phyloP scores from a whole-genome alignment of 108 stramenopile genomes.

The Phaeodactylum tricornutum region DNA sequence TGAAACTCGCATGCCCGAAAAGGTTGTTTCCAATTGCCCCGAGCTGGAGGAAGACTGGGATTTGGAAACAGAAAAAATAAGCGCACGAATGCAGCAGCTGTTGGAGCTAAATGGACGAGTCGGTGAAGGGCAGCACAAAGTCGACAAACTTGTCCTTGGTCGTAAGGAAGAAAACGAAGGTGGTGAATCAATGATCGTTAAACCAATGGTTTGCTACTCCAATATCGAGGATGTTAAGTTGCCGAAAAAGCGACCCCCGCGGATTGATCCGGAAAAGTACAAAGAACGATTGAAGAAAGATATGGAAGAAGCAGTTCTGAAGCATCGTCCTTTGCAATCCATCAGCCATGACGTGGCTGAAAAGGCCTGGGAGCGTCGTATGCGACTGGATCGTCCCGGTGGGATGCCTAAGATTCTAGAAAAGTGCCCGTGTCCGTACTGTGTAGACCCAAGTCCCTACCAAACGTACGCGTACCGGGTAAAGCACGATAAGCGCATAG shows the following conservation, averaged over 20 bases:
- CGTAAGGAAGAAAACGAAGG: constrained; percentile 2
- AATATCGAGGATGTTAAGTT: constrained; percentile 2
- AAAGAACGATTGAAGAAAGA: background rate
- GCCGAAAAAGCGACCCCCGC: background rate
- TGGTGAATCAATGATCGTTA: background rate
- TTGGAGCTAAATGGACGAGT: background rate
- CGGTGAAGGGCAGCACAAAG: constrained; percentile 5
- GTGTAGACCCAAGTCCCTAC: constrained; percentile 3
- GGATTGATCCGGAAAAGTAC: constrained; percentile 1
- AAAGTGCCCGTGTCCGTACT: constrained; percentile 6
- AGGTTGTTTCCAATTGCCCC: constrained; percentile 3
- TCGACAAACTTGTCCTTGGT: constrained; percentile 3
- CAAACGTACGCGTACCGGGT: constrained; percentile 6
- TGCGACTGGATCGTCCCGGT: constrained; percentile 4
- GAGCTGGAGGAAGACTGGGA: constrained; percentile 1
- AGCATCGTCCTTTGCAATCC: background rate
- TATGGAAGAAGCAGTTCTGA: background rate
- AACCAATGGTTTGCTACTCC: constrained; percentile 4
- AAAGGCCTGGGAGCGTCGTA: background rate
- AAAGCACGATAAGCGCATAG: background rate
- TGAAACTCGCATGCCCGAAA: constrained; percentile 1
- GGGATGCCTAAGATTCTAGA: background rate
- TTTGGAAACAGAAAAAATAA: background rate
- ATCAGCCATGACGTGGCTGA: constrained; percentile 5
- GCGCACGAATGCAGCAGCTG: constrained; percentile 1